A percentile compares a stretch with the other conserved stretches of the same genome.
Conservation (phyloP, 2,329 filamentous ascomycete genomes). For the Paraphaeosphaeria sporulosa region DNA sequence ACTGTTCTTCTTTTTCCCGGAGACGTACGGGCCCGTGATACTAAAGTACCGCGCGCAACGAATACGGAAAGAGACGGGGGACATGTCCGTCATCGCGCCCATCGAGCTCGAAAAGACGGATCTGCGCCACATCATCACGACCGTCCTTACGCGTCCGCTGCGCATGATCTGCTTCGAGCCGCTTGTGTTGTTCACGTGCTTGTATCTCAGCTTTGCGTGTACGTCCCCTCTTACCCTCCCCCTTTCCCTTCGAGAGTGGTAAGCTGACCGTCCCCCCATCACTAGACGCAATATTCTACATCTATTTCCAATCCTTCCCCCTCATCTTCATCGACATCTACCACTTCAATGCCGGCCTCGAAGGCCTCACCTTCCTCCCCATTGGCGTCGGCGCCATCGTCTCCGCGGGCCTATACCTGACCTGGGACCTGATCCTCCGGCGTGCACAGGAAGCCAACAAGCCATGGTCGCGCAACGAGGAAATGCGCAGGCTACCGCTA, state of each 20-base stretch:
- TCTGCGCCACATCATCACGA: constrained; percentile 67
- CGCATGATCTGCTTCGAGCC: constrained; percentile 78
- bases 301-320: constrained; percentile 78
- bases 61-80: constrained; percentile 64
- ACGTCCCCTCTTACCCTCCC: constrained; percentile 18
- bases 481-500: constrained; percentile 74
- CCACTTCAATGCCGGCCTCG: constrained; percentile 67
- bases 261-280: constrained; percentile 1
- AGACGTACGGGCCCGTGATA: constrained; percentile 57
- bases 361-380: constrained; percentile 73
- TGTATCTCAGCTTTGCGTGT: constrained; percentile 71
- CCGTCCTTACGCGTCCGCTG: constrained; percentile 75
- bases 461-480: constrained; percentile 67
- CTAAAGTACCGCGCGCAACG: constrained; percentile 62
- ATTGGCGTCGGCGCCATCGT: constrained; percentile 70
- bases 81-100: constrained; percentile 63
- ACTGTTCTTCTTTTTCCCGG: constrained; percentile 66
- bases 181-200: constrained; percentile 75
- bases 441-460: constrained; percentile 58
- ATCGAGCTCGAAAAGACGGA: constrained; percentile 69
- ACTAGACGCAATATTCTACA: constrained; percentile 65
- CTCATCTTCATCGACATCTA: constrained; percentile 72
- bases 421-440: constrained; percentile 68
- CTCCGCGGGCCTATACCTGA: constrained; percentile 67
- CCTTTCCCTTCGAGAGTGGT: background rate